Conservation (phyloP, 2,329 filamentous ascomycete species). For the Hansfordia pulvinata region DNA sequence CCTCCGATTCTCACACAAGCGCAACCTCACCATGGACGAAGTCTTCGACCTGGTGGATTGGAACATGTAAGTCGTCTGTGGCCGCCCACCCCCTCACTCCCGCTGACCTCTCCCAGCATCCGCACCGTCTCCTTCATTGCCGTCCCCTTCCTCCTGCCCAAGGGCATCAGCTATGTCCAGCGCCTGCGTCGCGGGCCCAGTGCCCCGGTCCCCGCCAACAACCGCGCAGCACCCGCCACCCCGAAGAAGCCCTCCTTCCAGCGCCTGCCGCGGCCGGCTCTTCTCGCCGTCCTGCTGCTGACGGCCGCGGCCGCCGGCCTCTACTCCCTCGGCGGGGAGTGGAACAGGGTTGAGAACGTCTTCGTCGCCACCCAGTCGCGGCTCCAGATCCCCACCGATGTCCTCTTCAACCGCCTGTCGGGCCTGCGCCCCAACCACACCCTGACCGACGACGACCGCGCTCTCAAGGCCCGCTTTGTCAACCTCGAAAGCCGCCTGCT, state of each 20-base stretch:
- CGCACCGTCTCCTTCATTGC: constrained; percentile 47
- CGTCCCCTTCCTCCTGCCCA: constrained; percentile 59
- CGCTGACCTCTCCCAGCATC: constrained; percentile 22
- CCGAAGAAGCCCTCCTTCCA: too few species aligned
- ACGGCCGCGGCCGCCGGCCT: constrained; percentile 35
- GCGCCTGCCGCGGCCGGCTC: constrained; percentile 37
- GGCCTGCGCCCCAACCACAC: constrained; percentile 30
- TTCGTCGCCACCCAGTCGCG: constrained; percentile 68
- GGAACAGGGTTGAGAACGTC: constrained; percentile 65
- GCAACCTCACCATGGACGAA: too few species aligned
- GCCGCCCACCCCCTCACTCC: background rate
- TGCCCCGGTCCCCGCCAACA: constrained; percentile 26
- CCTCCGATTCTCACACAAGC: too few species aligned
- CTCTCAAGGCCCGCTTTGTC: constrained; percentile 54
- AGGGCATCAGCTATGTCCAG: constrained; percentile 51
- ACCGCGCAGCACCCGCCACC: too few species aligned
- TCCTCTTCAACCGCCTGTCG: constrained; percentile 66
- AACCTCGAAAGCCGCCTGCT: constrained; percentile 61
- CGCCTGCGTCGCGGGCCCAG: constrained; percentile 29
- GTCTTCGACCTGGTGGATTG: too few species aligned
- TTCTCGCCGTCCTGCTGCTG: constrained; percentile 47
- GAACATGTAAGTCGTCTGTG: constrained; percentile 6
- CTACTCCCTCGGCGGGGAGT: constrained; percentile 47
- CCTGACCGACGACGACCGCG: constrained; percentile 46
- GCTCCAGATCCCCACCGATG: constrained; percentile 71